These are phyloP conservation scores for Malassezia obtusa DNA, from an alignment of 1,284 basidiomycete species.

Conservation along the genomic window DNA sequence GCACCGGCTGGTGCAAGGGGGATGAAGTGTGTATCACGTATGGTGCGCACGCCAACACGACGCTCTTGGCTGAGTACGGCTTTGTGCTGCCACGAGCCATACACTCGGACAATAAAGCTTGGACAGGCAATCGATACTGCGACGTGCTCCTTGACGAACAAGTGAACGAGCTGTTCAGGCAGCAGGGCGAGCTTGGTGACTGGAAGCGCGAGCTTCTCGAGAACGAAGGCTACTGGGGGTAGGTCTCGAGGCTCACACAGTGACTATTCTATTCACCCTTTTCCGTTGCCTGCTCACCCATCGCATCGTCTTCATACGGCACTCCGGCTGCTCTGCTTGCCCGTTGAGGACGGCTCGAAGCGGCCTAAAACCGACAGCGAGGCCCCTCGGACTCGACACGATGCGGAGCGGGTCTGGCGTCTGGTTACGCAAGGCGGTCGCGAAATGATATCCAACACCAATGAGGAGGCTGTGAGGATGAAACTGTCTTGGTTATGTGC, in stretches of 20 bases:
- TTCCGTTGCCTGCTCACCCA: constrained; percentile 34
- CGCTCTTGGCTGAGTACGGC: constrained; percentile 35
- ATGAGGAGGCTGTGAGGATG: constrained; percentile 5
- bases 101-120: not conserved
- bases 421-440: constrained; percentile 14
- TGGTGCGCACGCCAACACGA: constrained; percentile 35
- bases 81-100: constrained; percentile 21
- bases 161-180: constrained; percentile 15
- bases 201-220: constrained; percentile 30
- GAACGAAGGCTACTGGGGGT: constrained; percentile 33
- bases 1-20: constrained; percentile 6
- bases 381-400: constrained; percentile 9
- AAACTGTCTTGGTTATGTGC: not conserved
- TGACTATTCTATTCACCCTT: constrained; percentile 36
- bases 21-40: constrained; percentile 40
- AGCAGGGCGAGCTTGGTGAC: constrained; percentile 18
- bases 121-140: constrained; percentile 27
- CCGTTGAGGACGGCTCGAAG: constrained; percentile 2
- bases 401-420: constrained; percentile 21
- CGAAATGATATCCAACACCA: not conserved
- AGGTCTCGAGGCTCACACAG: not conserved
- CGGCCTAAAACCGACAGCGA: not conserved
- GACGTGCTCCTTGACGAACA: constrained; percentile 28
- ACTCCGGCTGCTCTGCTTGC: constrained; percentile 26
- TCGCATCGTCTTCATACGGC: constrained; percentile 35